Percentiles rank a stretch among this genome's conserved stretches.
Evolutionary conservation across 2,329 filamentous ascomycete species (phyloP).

Genomic region (Colletotrichum sp.): DNA sequence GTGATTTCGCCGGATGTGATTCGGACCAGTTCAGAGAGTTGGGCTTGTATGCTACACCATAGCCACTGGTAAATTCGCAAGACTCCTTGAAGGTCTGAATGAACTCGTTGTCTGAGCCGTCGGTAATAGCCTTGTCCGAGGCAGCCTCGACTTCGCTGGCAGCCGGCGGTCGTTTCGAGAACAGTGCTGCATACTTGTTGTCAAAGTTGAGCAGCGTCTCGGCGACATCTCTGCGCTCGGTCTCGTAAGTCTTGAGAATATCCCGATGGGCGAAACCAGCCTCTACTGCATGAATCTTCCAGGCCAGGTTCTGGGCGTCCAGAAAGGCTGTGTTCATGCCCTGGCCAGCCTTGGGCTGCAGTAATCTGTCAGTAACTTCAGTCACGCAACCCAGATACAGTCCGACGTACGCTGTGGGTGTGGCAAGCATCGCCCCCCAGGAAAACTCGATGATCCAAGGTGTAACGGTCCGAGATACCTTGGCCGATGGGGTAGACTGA

Average conservation of each 20-base stretch:
- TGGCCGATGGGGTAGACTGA: conserved; percentile 81
- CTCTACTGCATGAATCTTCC: conserved; percentile 95
- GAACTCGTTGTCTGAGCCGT: conserved; percentile 74
- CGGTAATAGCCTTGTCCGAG: conserved; percentile 37
- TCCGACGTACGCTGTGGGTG: conserved; percentile 69
- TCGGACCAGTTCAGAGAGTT: conserved; percentile 87
- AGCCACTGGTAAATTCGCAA: conserved; percentile 92
- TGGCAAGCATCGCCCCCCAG: conserved; percentile 81
- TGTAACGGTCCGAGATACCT: conserved; percentile 72
- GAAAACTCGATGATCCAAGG: conserved; percentile 73
- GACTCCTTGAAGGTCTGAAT: conserved; percentile 89
- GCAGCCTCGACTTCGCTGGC: conserved; percentile 76
- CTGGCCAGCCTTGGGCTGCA: conserved; percentile 76
- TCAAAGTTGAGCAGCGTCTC: conserved; percentile 87
- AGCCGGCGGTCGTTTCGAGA: conserved; percentile 78
- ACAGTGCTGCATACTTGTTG: conserved; percentile 86
- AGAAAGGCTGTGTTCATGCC: conserved; percentile 83
- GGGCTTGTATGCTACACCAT: conserved; percentile 84
- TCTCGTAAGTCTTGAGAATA: conserved; percentile 84
- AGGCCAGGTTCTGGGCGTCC: conserved; percentile 87
- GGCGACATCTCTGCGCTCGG: conserved; percentile 83
- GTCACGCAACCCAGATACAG: not conserved
- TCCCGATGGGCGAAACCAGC: conserved; percentile 77
- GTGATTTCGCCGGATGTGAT: conserved; percentile 72
- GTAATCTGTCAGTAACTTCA: not conserved